phyloP scores from a whole-genome alignment of 768 basidiomycete species.

The Amanita jacksonii region DNA sequence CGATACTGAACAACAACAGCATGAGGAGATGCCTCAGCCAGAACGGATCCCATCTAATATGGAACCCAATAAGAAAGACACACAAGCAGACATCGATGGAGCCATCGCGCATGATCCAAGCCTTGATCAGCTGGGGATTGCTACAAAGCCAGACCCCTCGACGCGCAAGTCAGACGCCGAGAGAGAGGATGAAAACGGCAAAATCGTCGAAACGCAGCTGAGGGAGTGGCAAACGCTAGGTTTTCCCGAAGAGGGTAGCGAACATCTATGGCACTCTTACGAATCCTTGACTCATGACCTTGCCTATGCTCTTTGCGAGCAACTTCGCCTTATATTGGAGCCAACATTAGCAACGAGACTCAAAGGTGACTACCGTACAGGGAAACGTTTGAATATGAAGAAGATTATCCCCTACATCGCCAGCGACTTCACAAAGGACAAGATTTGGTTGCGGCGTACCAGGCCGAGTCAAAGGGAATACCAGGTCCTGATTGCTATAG shows the following conservation, averaged over 20 bases:
- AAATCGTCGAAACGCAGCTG: constrained; percentile 38
- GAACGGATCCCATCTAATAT: constrained; percentile 15
- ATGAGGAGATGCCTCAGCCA: constrained; percentile 10
- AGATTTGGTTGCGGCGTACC: constrained; percentile 95
- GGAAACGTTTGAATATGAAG: constrained; percentile 98
- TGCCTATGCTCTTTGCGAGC: constrained; percentile 88
- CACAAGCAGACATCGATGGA: constrained; percentile 28
- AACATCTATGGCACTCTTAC: constrained; percentile 87
- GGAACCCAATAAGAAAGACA: constrained; percentile 13
- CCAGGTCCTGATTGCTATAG: constrained; percentile 88
- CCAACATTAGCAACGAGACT: constrained; percentile 91
- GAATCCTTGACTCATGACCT: constrained; percentile 86
- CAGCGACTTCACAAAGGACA: constrained; percentile 98
- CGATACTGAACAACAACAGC: constrained; percentile 12
- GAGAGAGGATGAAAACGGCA: constrained; percentile 22
- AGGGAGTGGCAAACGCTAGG: constrained; percentile 53
- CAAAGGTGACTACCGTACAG: constrained; percentile 94
- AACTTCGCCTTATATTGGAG: constrained; percentile 91
- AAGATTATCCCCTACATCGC: constrained; percentile 98
- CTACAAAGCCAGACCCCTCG: constrained; percentile 17
- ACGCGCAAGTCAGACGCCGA: constrained; percentile 23
- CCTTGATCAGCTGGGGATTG: constrained; percentile 13
- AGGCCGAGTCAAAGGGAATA: constrained; percentile 92
- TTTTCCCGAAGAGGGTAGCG: constrained; percentile 45
- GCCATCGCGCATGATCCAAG: constrained; percentile 32